Evolutionary conservation across 2,329 filamentous ascomycete genomes (phyloP), one percentile per base, ranked within the genome.

Genomic region (Orbilia brochopaga): DNA sequence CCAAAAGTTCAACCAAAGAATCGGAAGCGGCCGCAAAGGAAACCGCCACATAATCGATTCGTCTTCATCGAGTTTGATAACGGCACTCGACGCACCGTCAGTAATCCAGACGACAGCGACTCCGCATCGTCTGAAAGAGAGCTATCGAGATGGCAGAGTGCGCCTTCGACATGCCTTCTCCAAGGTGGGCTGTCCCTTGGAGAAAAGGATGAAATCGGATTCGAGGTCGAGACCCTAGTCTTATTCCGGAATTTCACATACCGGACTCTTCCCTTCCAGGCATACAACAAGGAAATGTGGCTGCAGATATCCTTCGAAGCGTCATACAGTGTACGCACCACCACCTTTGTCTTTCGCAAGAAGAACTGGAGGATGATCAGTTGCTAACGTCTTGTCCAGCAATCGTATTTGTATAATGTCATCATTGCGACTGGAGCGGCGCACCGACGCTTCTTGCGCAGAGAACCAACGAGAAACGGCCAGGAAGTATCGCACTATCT

Each of bases 31-130:
- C 66, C 66, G 1, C 55, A 52, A 23, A 59, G 66, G 23, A 70
- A 70, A 44, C 54, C 59, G 1, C 59, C 48, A 15, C 54, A 54
- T 23, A 70, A 64, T 52, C 59, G 66, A 7, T 70, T 70, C 21
- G 66, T 70, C n/a, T 70, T 70, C 32, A 64, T 70, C 35, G 66
- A 70, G 40, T 70, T 70, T 56, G 60, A 53, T 8, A 58, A 57
- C 15, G 15, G n/a, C 52, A 10, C 13, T 17, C 50, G 13, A 10
- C 17, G 40, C 23, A 19, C 37, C 8, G 30, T 17, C 19, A 8
- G 11, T 19, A 19, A 48, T 11, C 19, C 19, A 10, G 51, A 46
- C 2, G 27, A 21, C 27, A 44, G 51, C 52, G 42, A 53, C 50
- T 37, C 30, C 6, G 42, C 35, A 13, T 46, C 44, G 21, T 46